A percentile compares a stretch with the other conserved stretches of the same genome.
Evolutionary conservation across 257 asterid species (phyloP).

Genomic region (Solanum etuberosum): DNA sequence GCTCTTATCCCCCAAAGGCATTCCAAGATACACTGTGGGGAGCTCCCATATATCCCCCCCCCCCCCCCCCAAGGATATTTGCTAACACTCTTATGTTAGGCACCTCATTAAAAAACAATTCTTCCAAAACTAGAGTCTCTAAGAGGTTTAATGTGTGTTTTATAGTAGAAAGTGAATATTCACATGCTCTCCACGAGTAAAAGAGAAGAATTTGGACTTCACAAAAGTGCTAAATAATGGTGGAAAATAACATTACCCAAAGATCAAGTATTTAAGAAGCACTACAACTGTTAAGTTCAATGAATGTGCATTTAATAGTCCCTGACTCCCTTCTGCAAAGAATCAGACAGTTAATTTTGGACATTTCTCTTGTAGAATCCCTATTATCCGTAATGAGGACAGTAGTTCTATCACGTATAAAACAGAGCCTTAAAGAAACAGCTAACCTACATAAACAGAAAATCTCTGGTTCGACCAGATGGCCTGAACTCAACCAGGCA

Average conservation of each 20-base stretch:
- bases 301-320: background rate
- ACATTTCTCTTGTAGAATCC: background rate
- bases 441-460: background rate
- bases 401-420: background rate
- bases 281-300: background rate
- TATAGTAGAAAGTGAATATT: background rate
- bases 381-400: background rate
- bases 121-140: background rate
- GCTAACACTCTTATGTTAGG: background rate
- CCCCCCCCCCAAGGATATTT: background rate
- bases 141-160: background rate
- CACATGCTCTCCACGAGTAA: background rate
- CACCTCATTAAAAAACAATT: background rate
- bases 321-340: background rate
- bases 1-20: background rate
- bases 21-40: background rate
- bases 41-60: background rate
- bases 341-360: background rate
- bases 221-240: background rate
- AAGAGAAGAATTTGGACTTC: background rate
- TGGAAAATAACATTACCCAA: background rate
- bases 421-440: background rate
- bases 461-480: background rate
- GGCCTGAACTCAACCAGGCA: background rate
- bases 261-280: background rate